A percentile compares a stretch with the other conserved stretches of the same genome.
Evolutionary conservation across 2,329 filamentous ascomycete species (phyloP).

Genomic region (Sordariomycetes sp.): DNA sequence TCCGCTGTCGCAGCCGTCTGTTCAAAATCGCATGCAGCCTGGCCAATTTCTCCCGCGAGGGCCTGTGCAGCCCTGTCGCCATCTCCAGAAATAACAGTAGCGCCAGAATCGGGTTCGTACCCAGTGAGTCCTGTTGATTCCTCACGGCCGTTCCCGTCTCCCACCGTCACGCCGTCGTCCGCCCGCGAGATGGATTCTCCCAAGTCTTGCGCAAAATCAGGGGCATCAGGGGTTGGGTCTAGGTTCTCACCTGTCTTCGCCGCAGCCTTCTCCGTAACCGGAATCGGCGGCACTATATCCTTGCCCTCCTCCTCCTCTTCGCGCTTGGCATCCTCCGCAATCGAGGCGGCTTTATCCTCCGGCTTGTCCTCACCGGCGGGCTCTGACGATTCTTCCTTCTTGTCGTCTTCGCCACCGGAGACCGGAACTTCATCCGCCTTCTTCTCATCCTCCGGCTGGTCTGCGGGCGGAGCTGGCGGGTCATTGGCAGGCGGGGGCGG

Average conservation of each 20-base stretch:
- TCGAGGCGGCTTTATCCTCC: not conserved
- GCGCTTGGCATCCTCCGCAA: constrained; percentile 1
- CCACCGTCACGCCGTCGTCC: constrained; percentile 9
- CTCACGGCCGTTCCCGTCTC: constrained; percentile 6
- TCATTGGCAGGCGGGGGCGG: not conserved
- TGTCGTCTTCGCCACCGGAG: not conserved
- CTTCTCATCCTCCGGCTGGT: not conserved
- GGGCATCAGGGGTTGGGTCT: constrained; percentile 22
- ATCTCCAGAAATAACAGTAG: not conserved
- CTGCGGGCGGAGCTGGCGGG: not conserved
- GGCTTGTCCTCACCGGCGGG: constrained; percentile 1
- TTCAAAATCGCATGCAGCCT: not conserved
- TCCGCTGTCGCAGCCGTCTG: not conserved
- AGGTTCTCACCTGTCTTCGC: constrained; percentile 30
- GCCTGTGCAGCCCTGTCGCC: not conserved
- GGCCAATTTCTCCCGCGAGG: not conserved
- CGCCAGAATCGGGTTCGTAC: not conserved
- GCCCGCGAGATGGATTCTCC: constrained; percentile 14
- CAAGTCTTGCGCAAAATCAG: constrained; percentile 18
- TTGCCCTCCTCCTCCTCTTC: constrained; percentile 21
- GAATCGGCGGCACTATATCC: constrained; percentile 23
- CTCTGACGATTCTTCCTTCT: not conserved
- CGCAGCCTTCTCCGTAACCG: constrained; percentile 18
- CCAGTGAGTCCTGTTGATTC: constrained; percentile 11
- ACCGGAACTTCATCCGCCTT: constrained; percentile 2